Conservation (phyloP, 2,329 filamentous ascomycete species). For the Fonsecaea pedrosoi region DNA sequence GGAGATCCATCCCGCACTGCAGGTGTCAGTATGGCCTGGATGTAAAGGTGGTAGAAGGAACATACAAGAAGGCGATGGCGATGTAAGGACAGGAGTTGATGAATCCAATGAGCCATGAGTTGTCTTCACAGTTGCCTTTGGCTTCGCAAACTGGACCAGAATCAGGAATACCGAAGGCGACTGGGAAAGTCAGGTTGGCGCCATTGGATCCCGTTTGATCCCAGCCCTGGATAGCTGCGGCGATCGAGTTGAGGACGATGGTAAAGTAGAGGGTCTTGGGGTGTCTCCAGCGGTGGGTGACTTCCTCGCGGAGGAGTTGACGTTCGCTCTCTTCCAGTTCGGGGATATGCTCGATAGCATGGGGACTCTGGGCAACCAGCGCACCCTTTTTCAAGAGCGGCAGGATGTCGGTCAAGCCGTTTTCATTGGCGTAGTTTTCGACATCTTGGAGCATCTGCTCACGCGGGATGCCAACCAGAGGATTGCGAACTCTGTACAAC, state of each 20-base stretch:
- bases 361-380: slow-evolving; percentile 74
- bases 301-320: slow-evolving; percentile 51
- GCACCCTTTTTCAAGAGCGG: slow-evolving; percentile 71
- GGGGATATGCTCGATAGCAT: slow-evolving; percentile 66
- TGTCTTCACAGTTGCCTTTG: slow-evolving; percentile 47
- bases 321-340: slow-evolving; percentile 63
- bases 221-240: slow-evolving; percentile 60
- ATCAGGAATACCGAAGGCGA: slow-evolving; percentile 55
- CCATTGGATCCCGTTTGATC: slow-evolving; percentile 57
- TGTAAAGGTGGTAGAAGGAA: slow-evolving; percentile 17
- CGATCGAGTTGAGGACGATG: slow-evolving; percentile 57
- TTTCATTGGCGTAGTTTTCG: slow-evolving; percentile 56
- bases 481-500: slow-evolving; percentile 40
- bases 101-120: slow-evolving; percentile 69
- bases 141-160: slow-evolving; percentile 36
- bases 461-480: slow-evolving; percentile 44
- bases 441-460: slow-evolving; percentile 43
- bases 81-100: slow-evolving; percentile 67
- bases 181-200: slow-evolving; percentile 60
- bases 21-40: slow-evolving; percentile 27
- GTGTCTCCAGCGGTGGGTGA: slow-evolving; percentile 56
- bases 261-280: slow-evolving; percentile 58
- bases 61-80: slow-evolving; percentile 57
- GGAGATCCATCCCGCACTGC: slow-evolving; percentile 69
- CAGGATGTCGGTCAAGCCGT: slow-evolving; percentile 65